Conservation (phyloP, 2,329 filamentous ascomycete genomes). For the Triangularia setosa region DNA sequence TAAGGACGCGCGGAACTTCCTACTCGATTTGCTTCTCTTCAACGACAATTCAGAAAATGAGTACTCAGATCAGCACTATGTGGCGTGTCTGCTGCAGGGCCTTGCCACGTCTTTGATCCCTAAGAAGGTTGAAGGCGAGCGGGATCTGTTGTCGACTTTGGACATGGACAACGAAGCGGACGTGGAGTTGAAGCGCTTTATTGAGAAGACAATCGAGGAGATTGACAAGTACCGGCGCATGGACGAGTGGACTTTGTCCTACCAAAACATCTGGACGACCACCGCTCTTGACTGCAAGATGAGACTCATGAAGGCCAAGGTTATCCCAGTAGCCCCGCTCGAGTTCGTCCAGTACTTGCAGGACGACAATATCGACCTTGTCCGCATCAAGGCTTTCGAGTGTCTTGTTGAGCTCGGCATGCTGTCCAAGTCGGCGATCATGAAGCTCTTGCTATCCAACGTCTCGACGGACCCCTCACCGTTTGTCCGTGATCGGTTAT, state of each 20-base stretch:
- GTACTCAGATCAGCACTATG: slow-evolving; percentile 85
- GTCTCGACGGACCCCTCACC: slow-evolving; percentile 62
- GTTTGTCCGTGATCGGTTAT: slow-evolving; percentile 57
- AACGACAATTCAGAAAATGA: slow-evolving; percentile 92
- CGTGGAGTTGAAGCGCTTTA: slow-evolving; percentile 42
- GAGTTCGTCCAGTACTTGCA: slow-evolving; percentile 63
- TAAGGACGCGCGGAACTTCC: slow-evolving; percentile 71
- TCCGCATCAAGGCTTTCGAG: slow-evolving; percentile 64
- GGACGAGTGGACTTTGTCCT: slow-evolving; percentile 66
- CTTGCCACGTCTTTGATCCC: slow-evolving; percentile 57
- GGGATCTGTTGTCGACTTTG: slow-evolving; percentile 28
- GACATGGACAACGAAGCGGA: slow-evolving; percentile 44
- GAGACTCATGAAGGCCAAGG: slow-evolving; percentile 59
- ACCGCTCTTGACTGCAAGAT: slow-evolving; percentile 60
- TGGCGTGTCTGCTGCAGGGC: slow-evolving; percentile 70
- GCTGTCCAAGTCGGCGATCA: slow-evolving; percentile 51
- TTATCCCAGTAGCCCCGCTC: slow-evolving; percentile 51
- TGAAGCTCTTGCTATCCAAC: slow-evolving; percentile 54
- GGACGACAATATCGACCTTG: slow-evolving; percentile 58
- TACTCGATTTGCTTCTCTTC: slow-evolving; percentile 84
- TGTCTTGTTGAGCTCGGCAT: slow-evolving; percentile 60
- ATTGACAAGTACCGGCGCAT: slow-evolving; percentile 64
- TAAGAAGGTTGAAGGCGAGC: slow-evolving; percentile 34
- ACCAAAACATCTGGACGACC: slow-evolving; percentile 63
- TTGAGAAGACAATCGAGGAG: slow-evolving; percentile 54